phyloP scores from a whole-genome alignment of 2,329 filamentous ascomycete genomes.

The Aspergillus uvarum region DNA sequence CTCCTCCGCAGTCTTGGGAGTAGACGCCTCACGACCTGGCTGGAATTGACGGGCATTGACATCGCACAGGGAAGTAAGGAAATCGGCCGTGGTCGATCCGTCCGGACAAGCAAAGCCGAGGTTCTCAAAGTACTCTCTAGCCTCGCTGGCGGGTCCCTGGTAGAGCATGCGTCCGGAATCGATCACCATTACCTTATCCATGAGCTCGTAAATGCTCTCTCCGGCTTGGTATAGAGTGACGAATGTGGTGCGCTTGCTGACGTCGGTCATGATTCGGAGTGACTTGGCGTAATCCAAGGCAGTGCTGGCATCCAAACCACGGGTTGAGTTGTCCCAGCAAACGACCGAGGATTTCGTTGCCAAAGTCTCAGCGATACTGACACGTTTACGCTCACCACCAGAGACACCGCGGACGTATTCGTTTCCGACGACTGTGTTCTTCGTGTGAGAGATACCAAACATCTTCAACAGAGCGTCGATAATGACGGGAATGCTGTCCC shows the following conservation, averaged over 20 bases:
- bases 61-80: conserved; percentile 74
- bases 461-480: conserved; percentile 71
- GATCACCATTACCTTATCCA: conserved; percentile 80
- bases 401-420: conserved; percentile 71
- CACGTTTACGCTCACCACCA: conserved; percentile 77
- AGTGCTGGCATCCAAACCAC: conserved; percentile 76
- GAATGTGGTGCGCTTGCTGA: conserved; percentile 68
- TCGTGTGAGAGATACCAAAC: conserved; percentile 75
- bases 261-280: conserved; percentile 71
- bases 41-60: conserved; percentile 69
- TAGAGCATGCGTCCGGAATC: conserved; percentile 70
- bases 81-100: conserved; percentile 70
- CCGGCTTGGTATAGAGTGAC: conserved; percentile 72
- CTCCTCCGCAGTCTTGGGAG: conserved; percentile 68
- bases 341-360: conserved; percentile 71
- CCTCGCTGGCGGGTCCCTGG: conserved; percentile 61
- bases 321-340: conserved; percentile 77
- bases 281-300: conserved; percentile 75
- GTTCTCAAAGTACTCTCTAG: conserved; percentile 64
- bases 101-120: conserved; percentile 62
- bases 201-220: conserved; percentile 68
- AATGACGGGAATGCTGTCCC: conserved; percentile 65
- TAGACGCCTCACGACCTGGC: conserved; percentile 62
- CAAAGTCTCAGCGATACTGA: conserved; percentile 74
- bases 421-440: conserved; percentile 73